Evolutionary conservation across 352 stramenopile species (phyloP).

Genomic region (Phytophthora ohioensis): DNA sequence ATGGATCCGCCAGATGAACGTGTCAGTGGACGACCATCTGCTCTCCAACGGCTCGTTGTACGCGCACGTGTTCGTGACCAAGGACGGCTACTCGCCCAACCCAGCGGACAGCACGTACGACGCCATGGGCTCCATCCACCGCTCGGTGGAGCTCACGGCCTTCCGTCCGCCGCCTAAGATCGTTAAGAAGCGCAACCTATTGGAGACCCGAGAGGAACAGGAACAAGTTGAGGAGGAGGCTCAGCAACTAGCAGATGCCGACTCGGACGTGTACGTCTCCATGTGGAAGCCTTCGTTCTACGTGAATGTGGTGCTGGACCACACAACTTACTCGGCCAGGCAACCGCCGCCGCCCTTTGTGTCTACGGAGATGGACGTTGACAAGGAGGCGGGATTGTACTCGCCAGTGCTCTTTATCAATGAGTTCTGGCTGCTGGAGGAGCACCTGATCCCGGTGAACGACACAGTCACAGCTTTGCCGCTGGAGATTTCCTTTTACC

Average conservation of each 20-base stretch:
- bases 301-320: slow-evolving; percentile 80
- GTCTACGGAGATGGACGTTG: slow-evolving; percentile 61
- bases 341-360: slow-evolving; percentile 76
- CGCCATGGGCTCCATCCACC: slow-evolving; percentile 59
- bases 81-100: slow-evolving; percentile 75
- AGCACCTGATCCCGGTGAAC: slow-evolving; percentile 92
- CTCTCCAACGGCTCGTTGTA: slow-evolving; percentile 82
- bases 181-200: slow-evolving; percentile 82
- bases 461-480: slow-evolving; percentile 78
- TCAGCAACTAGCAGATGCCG: slow-evolving; percentile 9
- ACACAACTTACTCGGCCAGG: slow-evolving; percentile 66
- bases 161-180: slow-evolving; percentile 80
- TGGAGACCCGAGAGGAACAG: slow-evolving; percentile 34
- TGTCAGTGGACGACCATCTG: slow-evolving; percentile 75
- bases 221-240: slow-evolving; percentile 13
- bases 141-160: slow-evolving; percentile 70
- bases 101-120: slow-evolving; percentile 69
- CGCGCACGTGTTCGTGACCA: slow-evolving; percentile 89
- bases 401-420: slow-evolving; percentile 92
- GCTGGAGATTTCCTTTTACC: slow-evolving; percentile 89
- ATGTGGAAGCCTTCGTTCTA: slow-evolving; percentile 86
- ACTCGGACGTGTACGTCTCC: slow-evolving; percentile 63
- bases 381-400: slow-evolving; percentile 75
- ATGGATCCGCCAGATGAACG: slow-evolving; percentile 67
- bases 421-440: slow-evolving; percentile 95